These are phyloP conservation scores for Hypoxylon rubiginosum DNA, from an alignment of 2,329 filamentous ascomycete species.

Conservation along the genomic window DNA sequence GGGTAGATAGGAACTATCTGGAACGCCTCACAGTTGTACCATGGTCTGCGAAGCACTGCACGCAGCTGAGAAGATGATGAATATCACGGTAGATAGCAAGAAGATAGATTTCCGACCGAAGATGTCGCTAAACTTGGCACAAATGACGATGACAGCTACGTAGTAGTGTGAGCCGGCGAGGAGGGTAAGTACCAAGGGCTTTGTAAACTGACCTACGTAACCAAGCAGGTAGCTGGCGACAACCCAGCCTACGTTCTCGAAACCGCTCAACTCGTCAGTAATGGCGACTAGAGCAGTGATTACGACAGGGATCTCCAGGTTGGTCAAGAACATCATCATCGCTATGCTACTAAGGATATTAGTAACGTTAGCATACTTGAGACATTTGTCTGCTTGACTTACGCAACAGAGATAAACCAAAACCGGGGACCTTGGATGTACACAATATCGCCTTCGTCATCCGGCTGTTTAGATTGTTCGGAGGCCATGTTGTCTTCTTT, in stretches of 20 bases:
- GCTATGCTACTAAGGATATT: slow-evolving; percentile 27
- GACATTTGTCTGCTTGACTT: not conserved
- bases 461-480: not conserved
- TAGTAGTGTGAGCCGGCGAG: slow-evolving; percentile 23
- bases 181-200: not conserved
- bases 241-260: slow-evolving; percentile 35
- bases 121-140: slow-evolving; percentile 35
- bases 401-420: slow-evolving; percentile 30
- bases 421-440: slow-evolving; percentile 34
- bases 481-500: not conserved
- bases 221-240: slow-evolving; percentile 41
- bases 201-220: slow-evolving; percentile 36
- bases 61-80: slow-evolving; percentile 29
- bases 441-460: slow-evolving; percentile 5
- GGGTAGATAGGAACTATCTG: not conserved
- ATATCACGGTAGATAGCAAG: slow-evolving; percentile 6
- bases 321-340: slow-evolving; percentile 42
- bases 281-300: slow-evolving; percentile 41
- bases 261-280: slow-evolving; percentile 31
- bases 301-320: slow-evolving; percentile 40
- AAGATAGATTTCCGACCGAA: slow-evolving; percentile 29
- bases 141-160: slow-evolving; percentile 30
- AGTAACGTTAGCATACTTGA: not conserved
- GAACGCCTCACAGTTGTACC: slow-evolving; percentile 25
- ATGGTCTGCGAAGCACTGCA: slow-evolving; percentile 32